Conservation (phyloP, 345 rosid genomes). For the Brassica juncea region DNA sequence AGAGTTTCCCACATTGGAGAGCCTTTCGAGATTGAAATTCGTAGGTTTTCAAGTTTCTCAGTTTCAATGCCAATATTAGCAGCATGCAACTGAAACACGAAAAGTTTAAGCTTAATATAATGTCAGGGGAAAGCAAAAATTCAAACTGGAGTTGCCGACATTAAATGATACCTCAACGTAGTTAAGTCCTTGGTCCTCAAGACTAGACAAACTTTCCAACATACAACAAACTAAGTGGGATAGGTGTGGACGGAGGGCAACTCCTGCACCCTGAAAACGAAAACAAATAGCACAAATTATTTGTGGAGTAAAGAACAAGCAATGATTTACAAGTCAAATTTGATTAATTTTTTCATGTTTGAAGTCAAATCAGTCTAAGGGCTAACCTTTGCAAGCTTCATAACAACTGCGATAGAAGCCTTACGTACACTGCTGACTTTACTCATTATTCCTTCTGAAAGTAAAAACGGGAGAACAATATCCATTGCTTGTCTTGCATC, state of each 20-base stretch:
- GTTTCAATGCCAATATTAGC: conserved; percentile 88
- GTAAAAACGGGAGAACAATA: conserved; percentile 79
- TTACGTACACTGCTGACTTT: conserved; percentile 81
- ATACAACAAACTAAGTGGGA: conserved; percentile 93
- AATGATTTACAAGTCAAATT: background rate
- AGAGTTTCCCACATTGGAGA: conserved; percentile 99
- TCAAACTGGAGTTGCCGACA: background rate
- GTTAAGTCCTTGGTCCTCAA: conserved; percentile 97
- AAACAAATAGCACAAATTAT: conserved; percentile 18
- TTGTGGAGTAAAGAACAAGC: conserved; percentile 11
- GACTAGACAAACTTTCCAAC: conserved; percentile 98
- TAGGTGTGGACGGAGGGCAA: conserved; percentile 85
- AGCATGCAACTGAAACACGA: conserved; percentile 81
- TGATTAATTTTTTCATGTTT: conserved; percentile 9
- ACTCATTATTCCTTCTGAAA: conserved; percentile 88
- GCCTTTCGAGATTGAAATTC: conserved; percentile 90
- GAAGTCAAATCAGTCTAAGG: background rate
- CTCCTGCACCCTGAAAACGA: conserved; percentile 76
- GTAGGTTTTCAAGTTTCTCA: conserved; percentile 90
- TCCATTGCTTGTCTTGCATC: conserved; percentile 77
- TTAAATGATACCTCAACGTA: conserved; percentile 76
- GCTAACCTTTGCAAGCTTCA: conserved; percentile 94
- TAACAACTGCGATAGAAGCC: conserved; percentile 93
- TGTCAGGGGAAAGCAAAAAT: conserved; percentile 14
- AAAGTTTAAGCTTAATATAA: conserved; percentile 10